These are phyloP conservation scores for Podaxis rugospora DNA, from an alignment of 768 basidiomycete genomes.

Conservation along the genomic window DNA sequence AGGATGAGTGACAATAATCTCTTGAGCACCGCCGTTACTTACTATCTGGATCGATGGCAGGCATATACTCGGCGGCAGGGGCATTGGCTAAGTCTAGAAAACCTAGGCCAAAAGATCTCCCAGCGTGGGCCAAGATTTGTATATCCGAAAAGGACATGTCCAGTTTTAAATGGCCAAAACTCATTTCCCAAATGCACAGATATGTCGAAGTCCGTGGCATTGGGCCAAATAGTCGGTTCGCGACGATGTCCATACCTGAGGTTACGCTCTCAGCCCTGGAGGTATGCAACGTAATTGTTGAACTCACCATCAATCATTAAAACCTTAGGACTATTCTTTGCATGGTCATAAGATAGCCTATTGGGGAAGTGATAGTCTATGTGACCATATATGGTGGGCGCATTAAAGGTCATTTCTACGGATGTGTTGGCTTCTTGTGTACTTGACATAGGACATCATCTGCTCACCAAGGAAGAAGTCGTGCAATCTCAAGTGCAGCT, in stretches of 20 bases:
- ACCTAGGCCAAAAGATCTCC: conserved; percentile 59
- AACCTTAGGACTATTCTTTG: conserved; percentile 21
- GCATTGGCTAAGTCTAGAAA: conserved; percentile 77
- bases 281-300: not conserved
- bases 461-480: conserved; percentile 82
- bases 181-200: conserved; percentile 90
- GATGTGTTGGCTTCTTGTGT: not conserved
- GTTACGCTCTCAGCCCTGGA: not conserved
- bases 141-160: conserved; percentile 51
- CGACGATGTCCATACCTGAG: conserved; percentile 73
- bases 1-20: conserved; percentile 7
- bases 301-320: conserved; percentile 46
- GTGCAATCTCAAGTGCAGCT: conserved; percentile 73
- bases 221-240: conserved; percentile 87
- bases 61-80: conserved; percentile 63
- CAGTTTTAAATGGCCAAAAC: conserved; percentile 59
- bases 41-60: conserved; percentile 77
- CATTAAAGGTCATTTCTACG: conserved; percentile 76
- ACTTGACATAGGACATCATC: not conserved
- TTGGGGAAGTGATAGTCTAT: conserved; percentile 43
- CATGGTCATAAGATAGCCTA: conserved; percentile 9
- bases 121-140: conserved; percentile 45
- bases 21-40: conserved; percentile 19
- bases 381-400: conserved; percentile 53
- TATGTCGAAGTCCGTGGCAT: conserved; percentile 82